Evolutionary conservation across 1,139 yeast genomes (phyloP).

Genomic region (Pichia sp.): DNA sequence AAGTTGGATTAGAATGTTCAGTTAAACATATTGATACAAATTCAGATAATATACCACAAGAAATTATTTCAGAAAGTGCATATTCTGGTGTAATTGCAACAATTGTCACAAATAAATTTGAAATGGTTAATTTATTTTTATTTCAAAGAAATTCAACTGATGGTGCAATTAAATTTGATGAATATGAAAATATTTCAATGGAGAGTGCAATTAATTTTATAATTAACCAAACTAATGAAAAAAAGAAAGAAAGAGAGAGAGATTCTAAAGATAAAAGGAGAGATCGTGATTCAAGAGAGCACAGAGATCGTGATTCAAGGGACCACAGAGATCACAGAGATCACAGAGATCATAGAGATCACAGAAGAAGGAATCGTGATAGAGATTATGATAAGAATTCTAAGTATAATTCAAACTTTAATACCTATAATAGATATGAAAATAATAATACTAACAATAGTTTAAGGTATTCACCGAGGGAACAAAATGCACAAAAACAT

Average conservation of each 20-base stretch:
- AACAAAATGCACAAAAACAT: slow-evolving; percentile 21
- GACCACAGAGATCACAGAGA: slow-evolving; percentile 5
- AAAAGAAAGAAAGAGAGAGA: not conserved
- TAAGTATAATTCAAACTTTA: slow-evolving; percentile 1
- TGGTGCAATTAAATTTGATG: slow-evolving; percentile 63
- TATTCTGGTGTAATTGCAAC: slow-evolving; percentile 74
- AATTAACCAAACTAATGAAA: slow-evolving; percentile 1
- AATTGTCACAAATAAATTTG: slow-evolving; percentile 50
- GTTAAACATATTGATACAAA: slow-evolving; percentile 18
- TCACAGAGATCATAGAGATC: slow-evolving; percentile 1
- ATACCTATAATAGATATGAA: not conserved
- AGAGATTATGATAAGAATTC: not conserved
- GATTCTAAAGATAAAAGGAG: slow-evolving; percentile 11
- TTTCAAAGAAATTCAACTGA: slow-evolving; percentile 66
- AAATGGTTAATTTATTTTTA: slow-evolving; percentile 58
- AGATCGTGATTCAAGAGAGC: slow-evolving; percentile 23
- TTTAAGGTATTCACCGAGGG: slow-evolving; percentile 16
- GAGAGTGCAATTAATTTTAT: slow-evolving; percentile 46
- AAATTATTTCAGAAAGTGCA: slow-evolving; percentile 69
- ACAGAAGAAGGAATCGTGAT: not conserved
- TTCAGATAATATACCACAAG: slow-evolving; percentile 42
- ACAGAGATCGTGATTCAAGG: slow-evolving; percentile 10
- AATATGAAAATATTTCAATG: slow-evolving; percentile 62
- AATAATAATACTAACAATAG: slow-evolving; percentile 12
- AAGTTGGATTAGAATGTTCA: slow-evolving; percentile 33